These are phyloP conservation scores for Sequoia sempervirens DNA, from an alignment of 75 land plant genomes.

Conservation along the genomic window DNA sequence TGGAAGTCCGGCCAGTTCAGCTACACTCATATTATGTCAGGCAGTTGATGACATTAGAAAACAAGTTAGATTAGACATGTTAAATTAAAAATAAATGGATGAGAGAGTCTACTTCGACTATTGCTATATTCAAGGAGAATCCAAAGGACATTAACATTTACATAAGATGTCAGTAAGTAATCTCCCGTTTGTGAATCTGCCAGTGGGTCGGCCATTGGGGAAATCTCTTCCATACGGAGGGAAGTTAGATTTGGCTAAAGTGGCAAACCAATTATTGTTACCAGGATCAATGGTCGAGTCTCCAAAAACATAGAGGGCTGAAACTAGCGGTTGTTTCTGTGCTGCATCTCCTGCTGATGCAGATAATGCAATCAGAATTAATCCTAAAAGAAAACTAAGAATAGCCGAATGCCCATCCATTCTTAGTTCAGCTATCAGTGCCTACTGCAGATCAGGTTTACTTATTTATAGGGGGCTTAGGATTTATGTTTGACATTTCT, in stretches of 20 bases:
- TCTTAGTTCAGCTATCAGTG: not conserved
- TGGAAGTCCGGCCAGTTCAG: not conserved
- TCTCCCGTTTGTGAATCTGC: conserved; percentile 21
- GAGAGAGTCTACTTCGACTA: not conserved
- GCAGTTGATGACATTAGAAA: not conserved
- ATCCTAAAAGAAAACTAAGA: not conserved
- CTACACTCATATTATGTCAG: not conserved
- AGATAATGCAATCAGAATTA: no score
- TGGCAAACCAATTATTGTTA: conserved; percentile 4
- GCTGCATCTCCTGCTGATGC: no score
- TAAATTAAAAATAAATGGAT: not conserved
- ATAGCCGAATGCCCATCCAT: not conserved
- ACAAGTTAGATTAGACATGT: not conserved
- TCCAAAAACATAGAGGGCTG: conserved; percentile 14
- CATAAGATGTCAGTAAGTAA: not conserved
- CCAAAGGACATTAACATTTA: not conserved
- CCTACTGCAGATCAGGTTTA: not conserved
- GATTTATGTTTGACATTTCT: no score
- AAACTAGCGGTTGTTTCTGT: not conserved
- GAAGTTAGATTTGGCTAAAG: conserved; percentile 9
- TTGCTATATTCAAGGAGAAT: no score
- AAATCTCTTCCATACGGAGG: conserved; percentile 32
- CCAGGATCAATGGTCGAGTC: conserved; percentile 28
- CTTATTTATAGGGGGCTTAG: no score
- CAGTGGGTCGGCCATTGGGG: conserved; percentile 2